Evolutionary conservation across 306 rosid genomes (phyloP).

Genomic region (Casuarina equisetifolia): DNA sequence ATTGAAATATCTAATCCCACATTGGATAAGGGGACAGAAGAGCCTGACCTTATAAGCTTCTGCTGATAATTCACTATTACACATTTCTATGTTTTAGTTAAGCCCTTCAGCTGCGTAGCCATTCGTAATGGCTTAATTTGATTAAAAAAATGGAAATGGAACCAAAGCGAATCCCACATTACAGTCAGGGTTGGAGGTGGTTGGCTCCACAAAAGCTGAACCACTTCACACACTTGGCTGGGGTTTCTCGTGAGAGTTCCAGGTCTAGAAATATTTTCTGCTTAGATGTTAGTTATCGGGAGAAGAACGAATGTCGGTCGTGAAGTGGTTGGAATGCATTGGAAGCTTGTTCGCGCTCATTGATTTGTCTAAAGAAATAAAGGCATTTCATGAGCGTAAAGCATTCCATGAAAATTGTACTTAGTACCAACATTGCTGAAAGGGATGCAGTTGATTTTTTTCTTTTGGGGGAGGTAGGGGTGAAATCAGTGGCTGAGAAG

Average conservation of each 20-base stretch:
- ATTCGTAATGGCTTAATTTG: not conserved
- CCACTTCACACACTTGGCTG: conserved; percentile 49
- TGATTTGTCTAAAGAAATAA: not conserved
- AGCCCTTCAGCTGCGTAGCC: no score
- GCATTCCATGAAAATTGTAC: no score
- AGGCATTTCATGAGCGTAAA: not conserved
- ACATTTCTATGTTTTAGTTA: no score
- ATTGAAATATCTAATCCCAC: no score
- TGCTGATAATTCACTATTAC: no score
- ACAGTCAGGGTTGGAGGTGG: conserved; percentile 54
- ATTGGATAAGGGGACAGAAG: no score
- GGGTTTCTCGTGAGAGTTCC: not conserved
- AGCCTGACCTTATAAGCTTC: no score
- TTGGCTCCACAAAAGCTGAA: conserved; percentile 68
- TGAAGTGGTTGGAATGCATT: conserved; percentile 16
- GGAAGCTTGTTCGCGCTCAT: not conserved
- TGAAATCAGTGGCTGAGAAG: not conserved
- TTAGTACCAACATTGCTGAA: not conserved
- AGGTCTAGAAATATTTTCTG: not conserved
- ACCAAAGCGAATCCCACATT: conserved; percentile 15
- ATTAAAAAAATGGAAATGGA: not conserved
- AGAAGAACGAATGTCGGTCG: not conserved
- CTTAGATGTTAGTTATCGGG: not conserved
- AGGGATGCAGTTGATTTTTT: not conserved
- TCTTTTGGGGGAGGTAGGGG: not conserved